Evolutionary conservation across 306 rosid genomes (phyloP).

Genomic region (Sophora flavescens): DNA sequence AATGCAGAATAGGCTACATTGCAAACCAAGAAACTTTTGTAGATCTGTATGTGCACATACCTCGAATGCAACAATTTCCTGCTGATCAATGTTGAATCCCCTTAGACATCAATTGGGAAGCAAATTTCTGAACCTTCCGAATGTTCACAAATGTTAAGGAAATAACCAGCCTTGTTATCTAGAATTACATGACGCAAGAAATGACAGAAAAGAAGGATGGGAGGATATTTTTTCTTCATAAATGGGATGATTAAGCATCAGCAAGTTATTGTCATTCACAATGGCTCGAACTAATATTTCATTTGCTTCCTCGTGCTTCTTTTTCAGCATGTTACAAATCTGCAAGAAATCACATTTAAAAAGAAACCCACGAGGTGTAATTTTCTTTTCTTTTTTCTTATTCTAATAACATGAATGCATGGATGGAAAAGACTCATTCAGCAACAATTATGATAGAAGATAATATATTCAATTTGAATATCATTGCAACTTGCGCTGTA

Average conservation of each 20-base stretch:
- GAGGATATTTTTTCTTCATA: conserved; percentile 89
- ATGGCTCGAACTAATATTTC: conserved; percentile 78
- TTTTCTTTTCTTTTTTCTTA: not conserved
- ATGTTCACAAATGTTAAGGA: conserved; percentile 71
- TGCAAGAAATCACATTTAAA: conserved; percentile 48
- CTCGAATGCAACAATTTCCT: conserved; percentile 36
- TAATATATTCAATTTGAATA: conserved; percentile 14
- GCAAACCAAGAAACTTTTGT: conserved; percentile 1
- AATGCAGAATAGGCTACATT: conserved; percentile 34
- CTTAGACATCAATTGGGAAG: conserved; percentile 66
- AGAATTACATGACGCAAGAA: conserved; percentile 20
- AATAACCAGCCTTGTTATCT: conserved; percentile 22
- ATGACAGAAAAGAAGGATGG: conserved; percentile 22
- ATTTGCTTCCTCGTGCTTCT: conserved; percentile 90
- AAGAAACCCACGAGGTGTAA: conserved; percentile 16
- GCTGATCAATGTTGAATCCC: conserved; percentile 60
- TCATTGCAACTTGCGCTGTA: conserved; percentile 32
- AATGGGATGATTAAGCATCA: conserved; percentile 95
- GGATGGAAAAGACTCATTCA: conserved; percentile 18
- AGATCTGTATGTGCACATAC: conserved; percentile 39
- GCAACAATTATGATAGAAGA: not conserved
- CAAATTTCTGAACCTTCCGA: conserved; percentile 76
- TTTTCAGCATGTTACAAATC: conserved; percentile 88
- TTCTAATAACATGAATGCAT: conserved; percentile 13
- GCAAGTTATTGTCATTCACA: conserved; percentile 77